Percentiles rank a stretch among this genome's conserved stretches.
Evolutionary conservation across 2,329 filamentous ascomycete species (phyloP).

Genomic region (Microsporum audouinii): DNA sequence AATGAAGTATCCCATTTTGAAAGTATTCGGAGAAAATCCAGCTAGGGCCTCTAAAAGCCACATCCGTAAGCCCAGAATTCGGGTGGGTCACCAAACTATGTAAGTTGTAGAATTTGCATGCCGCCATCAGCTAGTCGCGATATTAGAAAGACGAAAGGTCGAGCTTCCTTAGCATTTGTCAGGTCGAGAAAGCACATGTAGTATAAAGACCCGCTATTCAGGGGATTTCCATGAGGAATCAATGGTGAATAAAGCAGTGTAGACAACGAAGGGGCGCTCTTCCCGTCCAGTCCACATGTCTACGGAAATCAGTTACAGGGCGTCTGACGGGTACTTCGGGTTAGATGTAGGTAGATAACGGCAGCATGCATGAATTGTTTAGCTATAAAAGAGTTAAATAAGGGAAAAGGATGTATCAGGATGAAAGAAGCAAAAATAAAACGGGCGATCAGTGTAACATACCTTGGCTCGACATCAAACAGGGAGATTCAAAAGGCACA

Average conservation of each 20-base stretch:
- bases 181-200: not conserved
- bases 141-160: not conserved
- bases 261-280: not conserved
- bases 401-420: not conserved
- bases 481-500: not conserved
- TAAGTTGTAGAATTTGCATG: not conserved
- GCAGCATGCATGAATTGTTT: not conserved
- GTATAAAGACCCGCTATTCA: not conserved
- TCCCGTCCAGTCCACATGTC: not conserved
- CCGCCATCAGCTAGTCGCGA: not conserved
- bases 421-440: not conserved
- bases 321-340: not conserved
- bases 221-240: not conserved
- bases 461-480: not conserved
- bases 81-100: not conserved
- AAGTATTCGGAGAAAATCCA: not conserved
- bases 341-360: not conserved
- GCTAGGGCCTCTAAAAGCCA: not conserved
- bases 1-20: not conserved
- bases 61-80: not conserved
- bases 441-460: not conserved
- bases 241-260: not conserved
- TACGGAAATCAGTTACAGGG: not conserved
- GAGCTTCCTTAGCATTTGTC: conserved; percentile 1
- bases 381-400: not conserved